Percentiles rank a stretch among this genome's conserved stretches.
Conservation (phyloP, 129 eudicot species). For the Kitagawia praeruptora region DNA sequence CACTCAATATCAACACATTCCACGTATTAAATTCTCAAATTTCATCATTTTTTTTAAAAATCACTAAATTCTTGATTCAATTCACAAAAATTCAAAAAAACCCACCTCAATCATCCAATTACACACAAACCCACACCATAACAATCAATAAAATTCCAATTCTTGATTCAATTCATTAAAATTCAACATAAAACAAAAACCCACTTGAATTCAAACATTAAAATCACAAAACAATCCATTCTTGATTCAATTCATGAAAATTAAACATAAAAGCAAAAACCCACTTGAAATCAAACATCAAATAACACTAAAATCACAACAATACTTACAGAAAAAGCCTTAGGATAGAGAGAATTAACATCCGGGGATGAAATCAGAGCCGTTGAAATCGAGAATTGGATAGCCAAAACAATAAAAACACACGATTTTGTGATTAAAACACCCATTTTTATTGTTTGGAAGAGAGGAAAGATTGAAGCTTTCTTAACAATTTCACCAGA, state of each 20-base stretch:
- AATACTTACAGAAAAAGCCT: constrained; percentile 68
- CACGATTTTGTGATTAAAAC: background rate
- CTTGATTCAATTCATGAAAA: background rate
- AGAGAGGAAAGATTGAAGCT: background rate
- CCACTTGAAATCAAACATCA: background rate
- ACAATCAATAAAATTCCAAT: background rate
- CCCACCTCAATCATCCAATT: no score
- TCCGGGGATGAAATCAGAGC: constrained; percentile 52
- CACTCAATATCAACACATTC: no score
- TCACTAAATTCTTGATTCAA: background rate
- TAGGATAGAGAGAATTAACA: constrained; percentile 44
- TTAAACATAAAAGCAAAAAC: background rate
- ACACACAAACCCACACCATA: no score
- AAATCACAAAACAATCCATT: background rate
- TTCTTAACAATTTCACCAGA: background rate
- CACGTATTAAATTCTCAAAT: background rate
- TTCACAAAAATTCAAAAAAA: background rate
- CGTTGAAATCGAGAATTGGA: constrained; percentile 37
- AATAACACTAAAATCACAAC: background rate
- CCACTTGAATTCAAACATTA: background rate
- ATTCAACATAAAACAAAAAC: background rate
- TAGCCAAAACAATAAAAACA: constrained; percentile 16
- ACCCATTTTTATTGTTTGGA: constrained; percentile 18
- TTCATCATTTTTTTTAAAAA: no score
- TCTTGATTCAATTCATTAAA: background rate